Evolutionary conservation across 495 filamentous ascomycete genomes (phyloP).

Genomic region (Aspergillus saccharolyticus): DNA sequence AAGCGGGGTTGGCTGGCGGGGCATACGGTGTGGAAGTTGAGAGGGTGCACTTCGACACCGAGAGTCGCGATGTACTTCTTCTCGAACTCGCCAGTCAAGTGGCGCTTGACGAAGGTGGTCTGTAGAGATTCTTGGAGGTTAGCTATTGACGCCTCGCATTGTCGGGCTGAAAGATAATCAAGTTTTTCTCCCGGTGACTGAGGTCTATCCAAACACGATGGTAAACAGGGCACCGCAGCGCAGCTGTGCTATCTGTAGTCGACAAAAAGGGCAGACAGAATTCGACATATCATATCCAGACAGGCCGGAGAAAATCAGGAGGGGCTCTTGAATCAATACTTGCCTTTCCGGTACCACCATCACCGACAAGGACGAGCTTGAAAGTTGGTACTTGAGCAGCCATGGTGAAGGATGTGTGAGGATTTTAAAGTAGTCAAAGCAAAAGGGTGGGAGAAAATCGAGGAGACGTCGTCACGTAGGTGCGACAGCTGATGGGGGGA

Average conservation of each 20-base stretch:
- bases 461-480: slow-evolving; percentile 15
- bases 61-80: slow-evolving; percentile 99
- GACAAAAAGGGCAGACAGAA: not conserved
- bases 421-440: slow-evolving; percentile 8
- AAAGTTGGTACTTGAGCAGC: slow-evolving; percentile 66
- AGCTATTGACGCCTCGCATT: slow-evolving; percentile 20
- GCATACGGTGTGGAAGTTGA: slow-evolving; percentile 88
- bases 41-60: slow-evolving; percentile 98
- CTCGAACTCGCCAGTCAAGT: slow-evolving; percentile 99
- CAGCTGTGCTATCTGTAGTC: not conserved
- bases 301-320: not conserved
- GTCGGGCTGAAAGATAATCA: slow-evolving; percentile 22
- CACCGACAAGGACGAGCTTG: slow-evolving; percentile 99
- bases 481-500: slow-evolving; percentile 19
- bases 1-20: slow-evolving; percentile 33
- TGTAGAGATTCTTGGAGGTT: slow-evolving; percentile 41
- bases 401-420: slow-evolving; percentile 51
- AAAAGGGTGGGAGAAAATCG: slow-evolving; percentile 7
- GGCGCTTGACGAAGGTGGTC: slow-evolving; percentile 99
- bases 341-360: slow-evolving; percentile 99
- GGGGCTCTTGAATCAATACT: slow-evolving; percentile 26
- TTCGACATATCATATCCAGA: not conserved
- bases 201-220: slow-evolving; percentile 20
- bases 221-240: slow-evolving; percentile 5
- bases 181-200: slow-evolving; percentile 27